These are phyloP conservation scores for Solanum piurae DNA, from an alignment of 257 asterid species.

Conservation along the genomic window DNA sequence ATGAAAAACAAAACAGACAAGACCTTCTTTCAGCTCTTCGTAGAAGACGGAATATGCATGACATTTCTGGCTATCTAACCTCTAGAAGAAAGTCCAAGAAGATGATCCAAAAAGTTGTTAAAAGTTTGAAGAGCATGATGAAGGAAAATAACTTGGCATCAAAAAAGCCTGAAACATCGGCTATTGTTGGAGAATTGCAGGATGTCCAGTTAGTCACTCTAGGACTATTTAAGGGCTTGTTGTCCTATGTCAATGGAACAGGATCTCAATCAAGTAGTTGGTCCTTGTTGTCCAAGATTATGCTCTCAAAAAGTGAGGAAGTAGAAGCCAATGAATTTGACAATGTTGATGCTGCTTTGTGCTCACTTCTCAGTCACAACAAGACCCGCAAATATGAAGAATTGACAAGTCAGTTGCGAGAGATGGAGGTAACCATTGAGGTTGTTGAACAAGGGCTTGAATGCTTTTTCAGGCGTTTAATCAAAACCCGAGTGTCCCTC, in stretches of 20 bases:
- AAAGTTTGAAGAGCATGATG: not conserved
- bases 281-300: slow-evolving; percentile 26
- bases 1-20: slow-evolving; percentile 3
- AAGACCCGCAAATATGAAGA: not conserved
- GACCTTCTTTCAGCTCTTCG: slow-evolving; percentile 20
- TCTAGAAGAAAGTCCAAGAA: slow-evolving; percentile 18
- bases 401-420: slow-evolving; percentile 10
- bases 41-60: slow-evolving; percentile 15
- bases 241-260: slow-evolving; percentile 10
- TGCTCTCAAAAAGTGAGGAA: slow-evolving; percentile 8
- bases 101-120: slow-evolving; percentile 21
- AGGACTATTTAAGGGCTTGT: slow-evolving; percentile 6
- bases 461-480: slow-evolving; percentile 20
- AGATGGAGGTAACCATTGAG: slow-evolving; percentile 20
- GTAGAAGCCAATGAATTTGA: slow-evolving; percentile 19
- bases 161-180: slow-evolving; percentile 14
- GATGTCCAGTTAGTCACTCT: slow-evolving; percentile 18
- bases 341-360: slow-evolving; percentile 13
- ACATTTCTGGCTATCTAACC: slow-evolving; percentile 3
- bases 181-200: slow-evolving; percentile 8
- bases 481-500: slow-evolving; percentile 27
- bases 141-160: not conserved
- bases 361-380: not conserved
- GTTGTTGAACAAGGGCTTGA: slow-evolving; percentile 22
- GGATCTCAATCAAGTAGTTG: slow-evolving; percentile 16